Conservation (phyloP, 257 asterid genomes). For the Primulina tabacum region DNA sequence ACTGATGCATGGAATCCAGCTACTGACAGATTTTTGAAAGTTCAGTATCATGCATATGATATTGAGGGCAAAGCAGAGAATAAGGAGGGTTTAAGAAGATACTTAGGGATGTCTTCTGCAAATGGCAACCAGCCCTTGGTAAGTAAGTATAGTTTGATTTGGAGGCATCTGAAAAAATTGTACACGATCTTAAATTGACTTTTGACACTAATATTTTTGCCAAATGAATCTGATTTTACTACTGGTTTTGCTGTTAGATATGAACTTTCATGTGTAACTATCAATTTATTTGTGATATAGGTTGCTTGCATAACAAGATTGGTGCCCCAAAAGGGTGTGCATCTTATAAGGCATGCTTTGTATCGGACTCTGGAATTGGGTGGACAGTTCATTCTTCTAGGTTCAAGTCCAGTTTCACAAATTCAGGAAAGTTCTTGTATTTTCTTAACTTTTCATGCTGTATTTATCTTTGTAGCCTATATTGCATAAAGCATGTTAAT, state of each 20-base stretch:
- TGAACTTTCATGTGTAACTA: slow-evolving; percentile 1
- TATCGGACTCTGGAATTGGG: slow-evolving; percentile 84
- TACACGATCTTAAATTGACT: background rate
- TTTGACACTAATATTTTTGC: background rate
- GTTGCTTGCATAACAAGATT: slow-evolving; percentile 94
- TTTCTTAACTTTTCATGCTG: slow-evolving; percentile 9
- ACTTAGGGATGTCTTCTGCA: slow-evolving; percentile 57
- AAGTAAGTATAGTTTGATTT: slow-evolving; percentile 23
- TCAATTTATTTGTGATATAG: slow-evolving; percentile 36
- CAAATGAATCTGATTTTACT: background rate
- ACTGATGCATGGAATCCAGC: slow-evolving; percentile 94
- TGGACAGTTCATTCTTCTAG: slow-evolving; percentile 95
- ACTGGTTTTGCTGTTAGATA: slow-evolving; percentile 5
- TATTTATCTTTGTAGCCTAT: slow-evolving; percentile 10
- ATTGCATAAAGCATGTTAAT: slow-evolving; percentile 1
- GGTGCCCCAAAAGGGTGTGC: slow-evolving; percentile 98
- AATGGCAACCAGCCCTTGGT: slow-evolving; percentile 73
- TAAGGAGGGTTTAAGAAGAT: slow-evolving; percentile 75
- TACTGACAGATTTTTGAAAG: slow-evolving; percentile 70
- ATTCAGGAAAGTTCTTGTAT: slow-evolving; percentile 61
- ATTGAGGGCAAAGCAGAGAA: slow-evolving; percentile 74
- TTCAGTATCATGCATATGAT: slow-evolving; percentile 67
- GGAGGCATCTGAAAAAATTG: background rate
- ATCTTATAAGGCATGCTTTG: slow-evolving; percentile 92
- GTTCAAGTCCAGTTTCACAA: slow-evolving; percentile 91